Conservation (phyloP, 75 land plant genomes). For the Ceratopteris richardii region DNA sequence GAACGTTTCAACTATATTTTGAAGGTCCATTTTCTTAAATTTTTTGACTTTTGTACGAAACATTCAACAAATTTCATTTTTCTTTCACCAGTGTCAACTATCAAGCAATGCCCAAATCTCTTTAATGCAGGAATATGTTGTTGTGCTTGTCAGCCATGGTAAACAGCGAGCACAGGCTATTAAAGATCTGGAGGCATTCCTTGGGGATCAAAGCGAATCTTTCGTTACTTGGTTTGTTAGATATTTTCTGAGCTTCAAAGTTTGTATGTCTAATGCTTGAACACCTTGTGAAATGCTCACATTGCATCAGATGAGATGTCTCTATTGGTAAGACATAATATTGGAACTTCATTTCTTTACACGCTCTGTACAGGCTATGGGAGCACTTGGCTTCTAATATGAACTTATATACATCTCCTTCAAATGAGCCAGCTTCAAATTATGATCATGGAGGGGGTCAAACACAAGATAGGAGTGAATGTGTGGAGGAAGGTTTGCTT, state of each 20-base stretch:
- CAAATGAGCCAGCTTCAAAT: slow-evolving; percentile 13
- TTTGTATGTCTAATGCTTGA: neutral
- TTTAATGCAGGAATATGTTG: slow-evolving; percentile 71
- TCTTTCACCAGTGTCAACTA: too few relatives aligned
- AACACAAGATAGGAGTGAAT: neutral
- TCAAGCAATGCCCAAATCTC: too few relatives aligned
- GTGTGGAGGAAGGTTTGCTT: neutral
- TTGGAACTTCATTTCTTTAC: slow-evolving; percentile 1
- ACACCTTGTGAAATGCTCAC: neutral
- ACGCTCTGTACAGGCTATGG: slow-evolving; percentile 69
- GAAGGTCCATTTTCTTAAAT: too few relatives aligned
- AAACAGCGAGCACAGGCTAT: slow-evolving; percentile 60
- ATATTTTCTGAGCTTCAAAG: slow-evolving; percentile 2
- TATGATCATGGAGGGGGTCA: slow-evolving; percentile 4
- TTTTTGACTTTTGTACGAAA: too few relatives aligned
- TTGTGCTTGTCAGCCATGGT: slow-evolving; percentile 78
- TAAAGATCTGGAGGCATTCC: slow-evolving; percentile 67
- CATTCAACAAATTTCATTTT: too few relatives aligned
- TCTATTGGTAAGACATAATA: too few relatives aligned
- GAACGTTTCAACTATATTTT: too few relatives aligned
- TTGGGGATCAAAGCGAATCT: slow-evolving; percentile 60
- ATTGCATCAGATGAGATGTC: too few relatives aligned
- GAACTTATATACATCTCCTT: slow-evolving; percentile 36
- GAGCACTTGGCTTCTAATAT: slow-evolving; percentile 62
- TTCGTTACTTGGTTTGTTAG: slow-evolving; percentile 71